A percentile compares a stretch with the other conserved stretches of the same genome.
phyloP scores from a whole-genome alignment of 371 early-diverging fungal genomes.

The Mortierella polycephala region DNA sequence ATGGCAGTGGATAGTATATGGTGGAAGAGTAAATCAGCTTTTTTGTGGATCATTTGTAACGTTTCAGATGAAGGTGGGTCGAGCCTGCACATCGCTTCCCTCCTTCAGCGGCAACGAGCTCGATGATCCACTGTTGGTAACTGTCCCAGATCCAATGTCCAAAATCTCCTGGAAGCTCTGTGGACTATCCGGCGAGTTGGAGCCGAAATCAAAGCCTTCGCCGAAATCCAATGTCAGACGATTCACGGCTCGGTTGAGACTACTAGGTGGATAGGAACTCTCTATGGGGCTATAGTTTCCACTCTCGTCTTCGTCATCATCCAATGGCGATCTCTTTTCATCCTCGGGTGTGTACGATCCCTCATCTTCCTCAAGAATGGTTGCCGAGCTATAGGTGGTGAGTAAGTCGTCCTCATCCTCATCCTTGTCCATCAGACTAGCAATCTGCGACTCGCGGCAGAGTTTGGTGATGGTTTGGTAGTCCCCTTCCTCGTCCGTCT shows the following conservation, averaged over 20 bases:
- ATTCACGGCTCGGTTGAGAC: slow-evolving; percentile 29
- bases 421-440: slow-evolving; percentile 23
- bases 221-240: slow-evolving; percentile 50
- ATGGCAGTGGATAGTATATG: no score
- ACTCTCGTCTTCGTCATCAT: slow-evolving; percentile 44
- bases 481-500: slow-evolving; percentile 53
- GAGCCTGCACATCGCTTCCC: slow-evolving; percentile 15
- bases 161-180: slow-evolving; percentile 52
- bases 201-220: slow-evolving; percentile 38
- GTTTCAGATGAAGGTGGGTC: slow-evolving; percentile 26
- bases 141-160: slow-evolving; percentile 39
- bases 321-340: slow-evolving; percentile 20
- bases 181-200: slow-evolving; percentile 47
- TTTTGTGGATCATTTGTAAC: not conserved
- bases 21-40: no score
- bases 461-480: slow-evolving; percentile 48
- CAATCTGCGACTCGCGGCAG: slow-evolving; percentile 45
- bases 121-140: slow-evolving; percentile 33
- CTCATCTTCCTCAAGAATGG: slow-evolving; percentile 45
- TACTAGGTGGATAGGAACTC: slow-evolving; percentile 27
- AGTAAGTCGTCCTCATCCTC: slow-evolving; percentile 16
- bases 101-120: slow-evolving; percentile 40
- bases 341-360: slow-evolving; percentile 25
- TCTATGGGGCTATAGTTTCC: slow-evolving; percentile 42
- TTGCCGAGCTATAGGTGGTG: slow-evolving; percentile 12